Conservation (phyloP, 139 green algal genomes). For the Mesotaenium endlicherianum region DNA sequence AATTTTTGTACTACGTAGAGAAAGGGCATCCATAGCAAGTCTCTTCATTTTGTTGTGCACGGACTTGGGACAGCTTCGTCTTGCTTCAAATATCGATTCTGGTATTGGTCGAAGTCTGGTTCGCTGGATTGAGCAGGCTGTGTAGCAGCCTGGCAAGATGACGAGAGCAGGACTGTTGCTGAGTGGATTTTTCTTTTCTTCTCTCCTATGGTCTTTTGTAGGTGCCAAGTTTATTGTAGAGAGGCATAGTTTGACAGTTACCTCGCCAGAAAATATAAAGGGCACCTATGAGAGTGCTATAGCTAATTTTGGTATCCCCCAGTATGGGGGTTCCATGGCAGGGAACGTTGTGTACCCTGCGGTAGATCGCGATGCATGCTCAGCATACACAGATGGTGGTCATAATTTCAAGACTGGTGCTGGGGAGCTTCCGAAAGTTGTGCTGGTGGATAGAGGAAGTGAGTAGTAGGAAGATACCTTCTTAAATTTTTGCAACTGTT, state of each 20-base stretch:
- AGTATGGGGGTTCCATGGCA: constrained; percentile 66
- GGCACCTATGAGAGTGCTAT: constrained; percentile 61
- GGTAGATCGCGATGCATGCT: neutral
- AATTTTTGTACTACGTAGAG: no score
- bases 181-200: neutral
- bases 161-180: no score
- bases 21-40: no score
- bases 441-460: neutral
- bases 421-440: neutral
- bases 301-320: constrained; percentile 70
- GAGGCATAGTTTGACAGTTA: constrained; percentile 58
- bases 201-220: neutral
- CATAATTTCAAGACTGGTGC: neutral
- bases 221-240: constrained; percentile 58
- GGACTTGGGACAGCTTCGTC: no score
- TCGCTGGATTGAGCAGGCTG: no score
- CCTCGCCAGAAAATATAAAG: constrained; percentile 41
- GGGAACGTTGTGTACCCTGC: constrained; percentile 59
- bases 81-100: no score
- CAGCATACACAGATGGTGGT: neutral
- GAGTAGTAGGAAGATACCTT: neutral
- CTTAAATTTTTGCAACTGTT: neutral
- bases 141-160: no score
- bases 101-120: no score
- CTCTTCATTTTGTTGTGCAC: no score